Conservation (phyloP, 2,329 filamentous ascomycete species). For the Cadophora luteo-olivacea region DNA sequence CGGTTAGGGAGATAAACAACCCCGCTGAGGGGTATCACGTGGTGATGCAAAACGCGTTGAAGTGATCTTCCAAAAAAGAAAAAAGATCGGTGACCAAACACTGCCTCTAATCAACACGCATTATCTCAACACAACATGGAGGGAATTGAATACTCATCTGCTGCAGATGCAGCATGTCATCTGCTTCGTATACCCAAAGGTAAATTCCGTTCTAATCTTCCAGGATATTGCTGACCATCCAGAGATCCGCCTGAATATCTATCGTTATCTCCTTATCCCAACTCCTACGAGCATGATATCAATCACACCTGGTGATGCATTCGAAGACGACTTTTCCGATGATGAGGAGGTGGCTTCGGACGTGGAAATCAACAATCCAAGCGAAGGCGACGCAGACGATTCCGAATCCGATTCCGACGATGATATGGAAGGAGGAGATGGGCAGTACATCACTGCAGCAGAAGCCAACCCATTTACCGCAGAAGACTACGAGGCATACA, state of each 20-base stretch:
- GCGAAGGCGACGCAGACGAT: conserved; percentile 1
- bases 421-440: not conserved
- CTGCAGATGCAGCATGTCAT: conserved; percentile 10
- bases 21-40: not conserved
- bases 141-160: conserved; percentile 8
- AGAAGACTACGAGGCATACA: conserved; percentile 15
- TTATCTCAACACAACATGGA: not conserved
- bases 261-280: conserved; percentile 16
- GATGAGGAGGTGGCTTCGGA: not conserved
- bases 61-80: not conserved
- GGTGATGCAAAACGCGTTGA: not conserved
- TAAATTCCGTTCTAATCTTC: too few relatives aligned
- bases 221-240: not conserved
- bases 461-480: not conserved
- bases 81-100: not conserved
- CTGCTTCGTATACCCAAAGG: conserved; percentile 3
- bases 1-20: not conserved
- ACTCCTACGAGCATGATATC: conserved; percentile 11
- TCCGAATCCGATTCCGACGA: not conserved
- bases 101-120: not conserved
- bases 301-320: conserved; percentile 7
- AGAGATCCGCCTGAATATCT: conserved; percentile 22
- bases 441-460: conserved; percentile 3
- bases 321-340: conserved; percentile 13
- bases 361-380: not conserved